Evolutionary conservation across 164 flowering plant genomes (phyloP), one percentile per base, ranked within the genome.

Genomic region (Santalum album): DNA sequence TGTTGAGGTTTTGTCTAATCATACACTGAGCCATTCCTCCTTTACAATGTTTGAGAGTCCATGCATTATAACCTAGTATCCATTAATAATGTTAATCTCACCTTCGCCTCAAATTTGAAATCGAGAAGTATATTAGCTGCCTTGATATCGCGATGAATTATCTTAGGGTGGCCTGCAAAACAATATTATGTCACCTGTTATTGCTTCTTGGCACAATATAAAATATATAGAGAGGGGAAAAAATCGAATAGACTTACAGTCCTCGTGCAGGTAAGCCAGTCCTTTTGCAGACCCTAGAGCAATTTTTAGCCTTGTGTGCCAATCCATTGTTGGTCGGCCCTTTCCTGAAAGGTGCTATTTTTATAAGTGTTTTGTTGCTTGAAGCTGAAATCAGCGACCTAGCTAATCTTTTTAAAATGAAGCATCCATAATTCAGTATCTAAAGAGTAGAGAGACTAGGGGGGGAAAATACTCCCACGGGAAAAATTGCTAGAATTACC

Each of bases 231-330:
- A 53, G 7, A 17, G 12, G 36, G 17, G 32, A 12, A 52, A 3
- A 29, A 29, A 29, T 9, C 4, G 34, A 9, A 29, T 29, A 40
- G 56, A 63, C 96, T 69, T 76, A 92, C 96, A 92, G 60, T 92
- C 98, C 67, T 88, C 98, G 32, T 91, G 98, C 45, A 91, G 72
- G 70, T 91, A 91, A 14, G 98, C 95, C 42, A 91, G 74, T 65
- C 98, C 98, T 72, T 89, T 91, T 19, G 98, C 98, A 65, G 98
- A 74, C 17, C 98, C 96, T 27, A 91, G 63, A 58, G 96, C 96
- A 62, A 89, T 86, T 72, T 59, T 79, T 53, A 91, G 53, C 63
- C 98, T 78, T 10, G 87, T 81, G 2, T 76, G 64, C 90, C 92
- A 91, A 50, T 84, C 89, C 95, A 91, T 78, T 19, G 78, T 68